Conservation (phyloP, 1,139 yeast genomes). For the Debaryomyces udenii region DNA sequence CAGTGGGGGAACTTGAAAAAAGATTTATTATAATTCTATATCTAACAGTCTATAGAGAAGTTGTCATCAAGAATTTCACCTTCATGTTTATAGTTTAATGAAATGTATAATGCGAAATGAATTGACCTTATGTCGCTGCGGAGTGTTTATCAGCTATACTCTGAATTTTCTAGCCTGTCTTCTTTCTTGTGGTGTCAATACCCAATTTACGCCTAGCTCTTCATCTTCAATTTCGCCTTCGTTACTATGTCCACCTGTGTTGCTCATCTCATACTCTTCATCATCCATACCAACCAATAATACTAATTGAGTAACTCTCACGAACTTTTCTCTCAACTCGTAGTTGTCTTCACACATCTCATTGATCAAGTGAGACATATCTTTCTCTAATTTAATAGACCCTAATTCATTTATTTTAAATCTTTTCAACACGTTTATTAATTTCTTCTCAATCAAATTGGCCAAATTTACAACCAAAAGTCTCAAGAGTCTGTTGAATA, state of each 20-base stretch:
- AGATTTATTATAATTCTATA: no score
- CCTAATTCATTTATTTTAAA: conserved; percentile 76
- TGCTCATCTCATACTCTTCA: conserved; percentile 59
- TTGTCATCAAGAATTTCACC: not conserved
- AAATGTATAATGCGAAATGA: conserved; percentile 3
- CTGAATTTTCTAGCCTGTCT: conserved; percentile 55
- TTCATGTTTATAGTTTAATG: conserved; percentile 3
- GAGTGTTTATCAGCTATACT: conserved; percentile 17
- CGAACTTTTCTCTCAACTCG: conserved; percentile 73
- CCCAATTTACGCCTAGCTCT: conserved; percentile 68
- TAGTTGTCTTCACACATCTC: conserved; percentile 67
- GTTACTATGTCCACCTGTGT: conserved; percentile 22
- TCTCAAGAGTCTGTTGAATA: conserved; percentile 49
- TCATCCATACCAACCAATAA: conserved; percentile 83
- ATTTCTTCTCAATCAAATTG: conserved; percentile 62
- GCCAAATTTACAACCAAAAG: conserved; percentile 55
- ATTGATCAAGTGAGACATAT: conserved; percentile 71
- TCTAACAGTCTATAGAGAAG: conserved; percentile 1
- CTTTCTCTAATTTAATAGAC: conserved; percentile 81
- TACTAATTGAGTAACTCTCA: conserved; percentile 80
- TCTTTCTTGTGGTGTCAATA: conserved; percentile 76
- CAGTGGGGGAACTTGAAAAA: conserved; percentile 10
- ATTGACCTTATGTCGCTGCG: not conserved
- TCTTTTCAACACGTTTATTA: conserved; percentile 64
- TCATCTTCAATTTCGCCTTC: conserved; percentile 43